Percentiles rank a stretch among this genome's conserved stretches.
Conservation (phyloP, 768 basidiomycete species). For the Gelatoporia subvermispora region DNA sequence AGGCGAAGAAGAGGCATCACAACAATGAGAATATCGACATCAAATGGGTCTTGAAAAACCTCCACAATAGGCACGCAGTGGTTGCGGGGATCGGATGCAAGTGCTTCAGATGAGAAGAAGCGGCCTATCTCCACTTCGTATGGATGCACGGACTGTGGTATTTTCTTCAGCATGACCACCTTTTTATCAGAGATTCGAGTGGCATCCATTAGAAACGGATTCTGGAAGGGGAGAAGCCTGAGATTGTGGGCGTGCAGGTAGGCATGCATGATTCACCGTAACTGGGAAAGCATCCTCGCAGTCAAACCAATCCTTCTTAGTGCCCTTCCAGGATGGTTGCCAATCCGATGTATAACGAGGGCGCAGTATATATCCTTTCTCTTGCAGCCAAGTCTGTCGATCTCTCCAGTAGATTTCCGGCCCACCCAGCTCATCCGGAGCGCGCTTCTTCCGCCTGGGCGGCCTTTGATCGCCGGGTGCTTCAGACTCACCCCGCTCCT, state of each 20-base stretch:
- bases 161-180: conserved; percentile 16
- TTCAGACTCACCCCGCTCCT: no score
- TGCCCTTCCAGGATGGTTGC: conserved; percentile 6
- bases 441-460: no score
- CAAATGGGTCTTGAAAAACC: conserved; percentile 10
- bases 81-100: conserved; percentile 14
- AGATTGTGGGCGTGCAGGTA: neutral
- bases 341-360: conserved; percentile 14
- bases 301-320: neutral
- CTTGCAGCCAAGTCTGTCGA: conserved; percentile 7
- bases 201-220: conserved; percentile 11
- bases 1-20: conserved; percentile 19
- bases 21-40: conserved; percentile 9
- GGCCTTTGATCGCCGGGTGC: no score
- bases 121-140: conserved; percentile 9
- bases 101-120: conserved; percentile 5
- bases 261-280: neutral
- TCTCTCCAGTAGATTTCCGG: conserved; percentile 8
- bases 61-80: conserved; percentile 19
- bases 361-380: conserved; percentile 16
- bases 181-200: conserved; percentile 10
- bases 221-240: neutral
- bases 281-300: neutral
- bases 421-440: no score
- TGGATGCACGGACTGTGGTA: conserved; percentile 1